phyloP scores from a whole-genome alignment of 2,329 filamentous ascomycete genomes.

The Colletotrichum limetticola region DNA sequence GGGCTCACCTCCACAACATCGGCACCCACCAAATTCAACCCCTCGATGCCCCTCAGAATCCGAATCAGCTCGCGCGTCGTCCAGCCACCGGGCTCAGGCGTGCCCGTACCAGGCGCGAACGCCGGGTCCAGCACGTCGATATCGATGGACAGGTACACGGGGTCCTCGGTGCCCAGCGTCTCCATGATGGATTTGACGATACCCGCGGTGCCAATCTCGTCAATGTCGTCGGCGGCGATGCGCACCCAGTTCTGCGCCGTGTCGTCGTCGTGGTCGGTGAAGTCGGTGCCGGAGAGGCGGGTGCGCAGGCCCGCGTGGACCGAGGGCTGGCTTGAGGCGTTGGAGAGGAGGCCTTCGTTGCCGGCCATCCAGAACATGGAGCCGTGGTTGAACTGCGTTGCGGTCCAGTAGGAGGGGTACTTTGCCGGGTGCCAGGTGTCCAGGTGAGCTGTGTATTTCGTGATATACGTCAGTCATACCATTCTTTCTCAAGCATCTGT shows the following conservation, averaged over 20 bases:
- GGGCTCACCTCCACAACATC: conserved; percentile 92
- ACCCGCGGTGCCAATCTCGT: conserved; percentile 79
- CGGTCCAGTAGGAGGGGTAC: conserved; percentile 81
- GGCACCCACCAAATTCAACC: conserved; percentile 85
- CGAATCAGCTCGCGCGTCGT: conserved; percentile 88
- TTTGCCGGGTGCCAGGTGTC: conserved; percentile 88
- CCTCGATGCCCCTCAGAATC: conserved; percentile 84
- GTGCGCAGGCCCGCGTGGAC: conserved; percentile 89
- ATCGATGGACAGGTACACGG: conserved; percentile 78
- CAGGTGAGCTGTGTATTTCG: conserved; percentile 64
- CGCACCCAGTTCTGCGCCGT: conserved; percentile 81
- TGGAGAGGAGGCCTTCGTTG: conserved; percentile 81
- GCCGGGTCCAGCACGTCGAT: conserved; percentile 51
- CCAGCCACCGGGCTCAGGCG: conserved; percentile 92
- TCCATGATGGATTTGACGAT: conserved; percentile 77
- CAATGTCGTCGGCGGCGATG: conserved; percentile 87
- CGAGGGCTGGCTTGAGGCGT: conserved; percentile 73
- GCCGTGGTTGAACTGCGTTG: conserved; percentile 84
- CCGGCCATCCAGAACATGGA: conserved; percentile 93
- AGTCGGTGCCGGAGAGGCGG: conserved; percentile 73
- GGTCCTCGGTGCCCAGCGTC: conserved; percentile 77
- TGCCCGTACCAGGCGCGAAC: conserved; percentile 78
- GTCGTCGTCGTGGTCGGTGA: conserved; percentile 77
- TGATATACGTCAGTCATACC: conserved; percentile 30
- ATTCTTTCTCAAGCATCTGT: background rate